Evolutionary conservation across 2,329 filamentous ascomycete species (phyloP), one percentile per base, ranked within the genome.

Genomic region (Aureobasidium pullulans): DNA sequence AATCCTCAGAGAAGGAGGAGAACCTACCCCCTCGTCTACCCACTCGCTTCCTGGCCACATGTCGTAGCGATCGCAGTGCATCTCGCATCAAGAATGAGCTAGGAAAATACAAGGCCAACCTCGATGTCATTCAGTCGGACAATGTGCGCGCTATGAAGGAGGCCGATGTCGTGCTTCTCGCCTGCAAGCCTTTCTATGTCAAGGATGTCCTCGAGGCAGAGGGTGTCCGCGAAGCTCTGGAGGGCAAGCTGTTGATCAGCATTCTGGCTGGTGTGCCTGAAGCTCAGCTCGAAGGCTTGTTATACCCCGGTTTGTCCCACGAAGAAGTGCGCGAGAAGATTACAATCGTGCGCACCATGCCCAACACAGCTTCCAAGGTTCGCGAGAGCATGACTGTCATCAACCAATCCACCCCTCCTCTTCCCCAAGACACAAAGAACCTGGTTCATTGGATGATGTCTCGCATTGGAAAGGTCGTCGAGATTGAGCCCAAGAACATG

Each of bases 351-450:
- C 81, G 90, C 34, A 89, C 87, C 58, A 90, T 95, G 83, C 90
- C 90, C 66, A 95, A 95, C 76, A 92, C 88, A 0, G 89, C 90
- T 10, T 85, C 86, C 29, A 80, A 89, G 50, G 87, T 95, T 60
- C 77, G 89, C 48, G 86, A 95, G 73, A 86, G 83, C 65, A 94
- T 94, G 88, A 93, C 77, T 8, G 78, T 94, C 57, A 87, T 96
- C 65, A 85, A 84, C 49, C 84, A 80, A 1, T 78, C 80, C 6
- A 77, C 76, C 8, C 83, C 85, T 8, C 79, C 84, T 3, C 76
- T 89, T 13, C 76, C 80, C 5, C 69, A 77, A 1, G 73, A 77
- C 16, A 79, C 79, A 32, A 76, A 81, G 68, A 61, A 68, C 16
- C 79, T 92, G 10, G 81, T 90, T 16, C 84, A 82, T 32, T 91